Evolutionary conservation across 2,329 filamentous ascomycete genomes (phyloP), one percentile per base, ranked within the genome.

Genomic region (Nemania diffusa): DNA sequence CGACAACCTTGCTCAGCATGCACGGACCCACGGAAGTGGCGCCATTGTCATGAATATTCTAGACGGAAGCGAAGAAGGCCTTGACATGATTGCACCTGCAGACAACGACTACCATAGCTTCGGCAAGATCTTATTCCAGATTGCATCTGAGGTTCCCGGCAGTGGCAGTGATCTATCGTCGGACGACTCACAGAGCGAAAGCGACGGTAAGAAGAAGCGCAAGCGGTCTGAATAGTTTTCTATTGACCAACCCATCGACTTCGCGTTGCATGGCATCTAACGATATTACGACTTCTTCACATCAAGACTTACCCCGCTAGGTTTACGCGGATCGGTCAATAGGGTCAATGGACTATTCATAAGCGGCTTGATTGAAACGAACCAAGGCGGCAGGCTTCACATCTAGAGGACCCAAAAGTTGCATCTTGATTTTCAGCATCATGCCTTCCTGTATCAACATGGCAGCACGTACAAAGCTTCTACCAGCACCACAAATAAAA

Each of bases 1-100:
- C 74, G 96, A 99, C 83, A 99, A 99, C 85, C 88, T 99, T 17
- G 92, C 94, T 26, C 96, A 99, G 83, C 96, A 99, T 79, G 91
- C 96, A 71, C 90, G 96, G 70, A 99, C 96, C 4, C 96, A 99
- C 77, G 94, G 94, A 64, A 91, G 90, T 66, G 93, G 94, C 69
- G 92, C 94, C 68, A 92, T 97, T 72, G 90, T 97, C 76, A 95
- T 98, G 91, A 92, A 93, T 76, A 87, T 97, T 57, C 85, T 97
- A 57, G 92, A 95, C 71, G 87, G 91, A 62, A 86, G 87, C 50
- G 91, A 93, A 4, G 78, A 79, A 76, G 71, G 79, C 68, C 73
- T 80, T 67, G 79, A 79, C 63, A 79, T 82, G 79, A 82, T 82
- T 79, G 64, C 80, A 17, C 78, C 78, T 5, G 78, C 84, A 46